Conservation (phyloP, 768 basidiomycete species). For the Phallus indusiatus region DNA sequence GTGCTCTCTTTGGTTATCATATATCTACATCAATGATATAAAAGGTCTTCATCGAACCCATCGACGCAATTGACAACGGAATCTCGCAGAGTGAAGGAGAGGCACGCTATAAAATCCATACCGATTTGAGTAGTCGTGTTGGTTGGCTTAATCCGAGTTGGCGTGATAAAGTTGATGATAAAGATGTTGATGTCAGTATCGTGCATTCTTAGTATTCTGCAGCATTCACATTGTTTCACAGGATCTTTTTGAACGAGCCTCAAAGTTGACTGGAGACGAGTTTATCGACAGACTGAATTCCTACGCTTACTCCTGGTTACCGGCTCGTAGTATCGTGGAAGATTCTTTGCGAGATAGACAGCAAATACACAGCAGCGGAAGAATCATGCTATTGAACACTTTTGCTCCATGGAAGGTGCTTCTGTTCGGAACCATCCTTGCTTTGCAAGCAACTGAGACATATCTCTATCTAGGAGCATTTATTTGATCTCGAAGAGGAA, state of each 20-base stretch:
- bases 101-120: conserved; percentile 65
- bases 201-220: not conserved
- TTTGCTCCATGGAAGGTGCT: conserved; percentile 85
- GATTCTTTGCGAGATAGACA: conserved; percentile 43
- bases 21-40: conserved; percentile 1
- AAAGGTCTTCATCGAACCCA: conserved; percentile 87
- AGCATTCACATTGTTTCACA: conserved; percentile 21
- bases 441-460: not conserved
- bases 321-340: conserved; percentile 73
- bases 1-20: conserved; percentile 4
- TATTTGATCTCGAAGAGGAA: conserved; percentile 77
- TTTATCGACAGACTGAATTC: conserved; percentile 73
- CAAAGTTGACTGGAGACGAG: conserved; percentile 73
- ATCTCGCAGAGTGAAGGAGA: conserved; percentile 66
- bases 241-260: conserved; percentile 72
- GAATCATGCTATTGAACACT: conserved; percentile 68
- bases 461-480: conserved; percentile 54
- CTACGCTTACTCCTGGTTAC: conserved; percentile 85
- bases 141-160: conserved; percentile 81
- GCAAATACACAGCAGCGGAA: conserved; percentile 58
- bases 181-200: conserved; percentile 59
- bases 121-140: conserved; percentile 81
- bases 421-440: not conserved
- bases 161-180: conserved; percentile 71
- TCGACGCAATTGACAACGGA: conserved; percentile 95